Evolutionary conservation across 345 rosid species (phyloP).

Genomic region (Xanthoceras sorbifolium): DNA sequence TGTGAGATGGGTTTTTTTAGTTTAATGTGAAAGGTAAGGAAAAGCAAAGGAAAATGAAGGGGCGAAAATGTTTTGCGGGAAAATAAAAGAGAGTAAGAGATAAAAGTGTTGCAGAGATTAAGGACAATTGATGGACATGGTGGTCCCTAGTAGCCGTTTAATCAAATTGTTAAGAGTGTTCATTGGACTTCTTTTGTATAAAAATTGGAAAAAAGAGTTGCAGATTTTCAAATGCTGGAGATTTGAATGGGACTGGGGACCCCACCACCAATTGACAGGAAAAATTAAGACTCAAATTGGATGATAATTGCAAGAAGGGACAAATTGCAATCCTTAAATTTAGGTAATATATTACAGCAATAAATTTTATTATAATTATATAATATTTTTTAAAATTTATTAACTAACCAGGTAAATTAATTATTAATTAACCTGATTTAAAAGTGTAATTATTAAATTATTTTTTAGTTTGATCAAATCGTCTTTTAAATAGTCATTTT

Average conservation of each 20-base stretch:
- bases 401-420: too few relatives aligned
- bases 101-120: constrained; percentile 25
- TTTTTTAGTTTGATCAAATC: too few relatives aligned
- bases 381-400: too few relatives aligned
- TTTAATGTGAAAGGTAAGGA: not conserved
- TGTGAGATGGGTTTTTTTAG: constrained; percentile 2
- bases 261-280: not conserved
- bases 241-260: not conserved
- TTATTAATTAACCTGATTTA: too few relatives aligned
- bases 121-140: constrained; percentile 28
- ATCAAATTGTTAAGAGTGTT: too few relatives aligned
- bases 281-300: not conserved
- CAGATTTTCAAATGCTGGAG: not conserved
- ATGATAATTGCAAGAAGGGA: too few relatives aligned
- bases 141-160: constrained; percentile 48
- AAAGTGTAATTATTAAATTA: too few relatives aligned
- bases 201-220: not conserved
- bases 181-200: not conserved
- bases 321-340: too few relatives aligned
- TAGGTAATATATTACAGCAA: too few relatives aligned
- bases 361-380: too few relatives aligned
- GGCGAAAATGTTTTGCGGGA: constrained; percentile 4
- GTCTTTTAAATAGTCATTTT: too few relatives aligned
- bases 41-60: constrained; percentile 2
- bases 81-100: not conserved